These are phyloP conservation scores for Venturia nashicola DNA, from an alignment of 2,329 filamentous ascomycete genomes.

Conservation along the genomic window DNA sequence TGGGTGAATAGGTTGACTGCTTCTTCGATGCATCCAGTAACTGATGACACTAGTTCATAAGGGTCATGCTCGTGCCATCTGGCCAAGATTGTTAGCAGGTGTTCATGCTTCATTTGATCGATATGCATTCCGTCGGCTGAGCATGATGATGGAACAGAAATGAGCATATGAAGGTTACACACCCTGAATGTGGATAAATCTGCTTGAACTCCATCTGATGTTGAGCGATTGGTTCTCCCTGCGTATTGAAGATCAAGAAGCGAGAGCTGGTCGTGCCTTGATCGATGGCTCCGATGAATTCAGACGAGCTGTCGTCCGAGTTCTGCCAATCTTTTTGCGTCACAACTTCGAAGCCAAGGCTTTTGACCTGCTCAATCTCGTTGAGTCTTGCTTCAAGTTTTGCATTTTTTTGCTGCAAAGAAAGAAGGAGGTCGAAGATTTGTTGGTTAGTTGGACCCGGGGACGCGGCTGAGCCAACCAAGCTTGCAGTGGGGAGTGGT, in stretches of 20 bases:
- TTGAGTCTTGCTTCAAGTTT: slow-evolving; percentile 8
- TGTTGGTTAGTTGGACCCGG: slow-evolving; percentile 3
- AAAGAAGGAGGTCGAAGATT: slow-evolving; percentile 5
- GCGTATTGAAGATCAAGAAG: slow-evolving; percentile 79
- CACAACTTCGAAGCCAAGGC: not conserved
- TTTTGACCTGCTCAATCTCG: slow-evolving; percentile 5
- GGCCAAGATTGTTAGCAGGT: slow-evolving; percentile 7
- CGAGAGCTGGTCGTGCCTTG: slow-evolving; percentile 83
- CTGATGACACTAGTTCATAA: slow-evolving; percentile 59
- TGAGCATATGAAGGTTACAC: slow-evolving; percentile 24
- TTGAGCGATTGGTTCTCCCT: slow-evolving; percentile 64
- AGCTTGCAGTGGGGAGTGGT: not conserved
- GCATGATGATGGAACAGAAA: too few species aligned
- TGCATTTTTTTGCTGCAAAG: slow-evolving; percentile 4
- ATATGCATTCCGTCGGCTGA: too few species aligned
- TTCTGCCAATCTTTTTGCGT: not conserved
- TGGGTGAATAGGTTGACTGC: slow-evolving; percentile 59
- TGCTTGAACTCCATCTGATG: slow-evolving; percentile 84
- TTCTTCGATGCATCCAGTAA: slow-evolving; percentile 67
- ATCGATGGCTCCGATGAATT: slow-evolving; percentile 76
- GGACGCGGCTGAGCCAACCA: not conserved
- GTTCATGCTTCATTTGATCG: not conserved
- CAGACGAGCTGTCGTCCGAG: slow-evolving; percentile 3
- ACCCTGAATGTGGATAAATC: slow-evolving; percentile 79
- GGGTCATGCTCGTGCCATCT: slow-evolving; percentile 91